Evolutionary conservation across 1,139 yeast genomes (phyloP), one percentile per base, ranked within the genome.

Genomic region (Barnettozyma hawaiiensis): DNA sequence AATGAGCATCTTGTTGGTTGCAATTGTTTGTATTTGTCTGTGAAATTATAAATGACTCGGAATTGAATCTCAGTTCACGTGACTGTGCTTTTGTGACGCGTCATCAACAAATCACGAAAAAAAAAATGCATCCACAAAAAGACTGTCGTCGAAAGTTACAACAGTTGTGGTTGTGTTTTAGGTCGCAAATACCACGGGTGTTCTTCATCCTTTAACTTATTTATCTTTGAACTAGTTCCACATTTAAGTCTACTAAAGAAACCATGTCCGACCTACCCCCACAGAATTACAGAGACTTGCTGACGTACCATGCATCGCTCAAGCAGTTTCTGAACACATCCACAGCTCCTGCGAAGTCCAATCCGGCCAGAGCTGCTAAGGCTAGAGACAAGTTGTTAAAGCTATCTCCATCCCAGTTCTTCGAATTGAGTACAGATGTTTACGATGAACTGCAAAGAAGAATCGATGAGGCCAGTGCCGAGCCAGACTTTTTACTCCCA

Each of bases 401-500:
- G 57, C 73, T 92, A 46, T 79, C 94, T 1, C 68, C 74, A n/a
- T 79, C 81, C n/a, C 97, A 92, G 63, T 87, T 90, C 58, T 73
- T 75, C 47, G 98, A 90, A 61, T 75, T 90, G 46, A 80, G 95
- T 49, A 89, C 96, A 2, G 97, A 92, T 61, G 97, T 90, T 14
- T 85, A 81, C 61, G 97, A 90, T 62, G 98, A 90, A 64, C 69
- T 90, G 49, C 76, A 78, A 56, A 75, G 98, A 55, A 71, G 97
- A 49, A 73, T 72, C 39, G 79, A 74, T 33, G 65, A 65, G 40
- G 58, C 62, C 7, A 61, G 76, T 44, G 71, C 75, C 35, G 77
- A 76, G 54, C 80, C 85, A 5, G 82, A 77, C 47, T 78, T 75
- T 57, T 67, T 86, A 47, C 70, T 80, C 40, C 90, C 95, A 5